Conservation (phyloP, 2,329 filamentous ascomycete species). For the Cercospora zeina region DNA sequence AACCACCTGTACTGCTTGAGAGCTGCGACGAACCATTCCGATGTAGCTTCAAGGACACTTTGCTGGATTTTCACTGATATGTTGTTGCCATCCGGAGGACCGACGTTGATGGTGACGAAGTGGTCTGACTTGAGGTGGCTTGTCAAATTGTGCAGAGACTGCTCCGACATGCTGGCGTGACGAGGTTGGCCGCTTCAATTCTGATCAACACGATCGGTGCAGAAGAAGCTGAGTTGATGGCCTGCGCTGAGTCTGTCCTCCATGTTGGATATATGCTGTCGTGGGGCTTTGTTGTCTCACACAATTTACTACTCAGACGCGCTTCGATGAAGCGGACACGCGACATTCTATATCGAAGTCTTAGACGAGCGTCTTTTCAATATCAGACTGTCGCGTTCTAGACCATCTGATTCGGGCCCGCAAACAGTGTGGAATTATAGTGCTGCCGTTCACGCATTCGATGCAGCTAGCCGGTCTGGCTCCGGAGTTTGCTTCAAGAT, state of each 20-base stretch:
- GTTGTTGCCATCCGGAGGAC: neutral
- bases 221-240: neutral
- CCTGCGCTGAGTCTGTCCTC: neutral
- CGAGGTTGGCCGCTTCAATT: neutral
- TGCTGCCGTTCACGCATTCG: neutral
- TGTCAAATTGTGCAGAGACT: neutral
- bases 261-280: neutral
- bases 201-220: neutral
- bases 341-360: too few species aligned
- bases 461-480: neutral
- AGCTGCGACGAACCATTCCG: neutral
- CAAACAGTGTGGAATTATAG: neutral
- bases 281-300: neutral
- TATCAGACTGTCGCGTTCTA: too few species aligned
- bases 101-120: neutral
- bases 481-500: neutral
- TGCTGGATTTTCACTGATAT: neutral
- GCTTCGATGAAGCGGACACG: too few species aligned
- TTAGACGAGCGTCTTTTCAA: too few species aligned
- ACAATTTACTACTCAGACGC: neutral
- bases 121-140: neutral
- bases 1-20: neutral
- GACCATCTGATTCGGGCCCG: neutral
- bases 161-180: neutral
- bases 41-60: neutral